A percentile compares a stretch with the other conserved stretches of the same genome.
phyloP scores from a whole-genome alignment of 306 rosid species.

The Medicago lupulina region DNA sequence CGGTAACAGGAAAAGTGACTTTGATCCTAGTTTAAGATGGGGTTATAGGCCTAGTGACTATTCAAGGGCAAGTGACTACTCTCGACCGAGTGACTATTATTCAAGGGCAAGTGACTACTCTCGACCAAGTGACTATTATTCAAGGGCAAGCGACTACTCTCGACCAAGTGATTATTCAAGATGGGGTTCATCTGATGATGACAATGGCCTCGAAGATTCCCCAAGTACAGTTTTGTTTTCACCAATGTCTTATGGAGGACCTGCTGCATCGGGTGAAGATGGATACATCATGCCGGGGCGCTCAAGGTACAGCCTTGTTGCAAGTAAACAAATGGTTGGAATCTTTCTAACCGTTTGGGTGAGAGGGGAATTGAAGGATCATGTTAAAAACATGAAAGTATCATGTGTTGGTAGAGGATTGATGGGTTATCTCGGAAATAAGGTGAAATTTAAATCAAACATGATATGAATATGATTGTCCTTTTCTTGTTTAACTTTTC shows the following conservation, averaged over 20 bases:
- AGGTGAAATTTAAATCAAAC: slow-evolving; percentile 57
- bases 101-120: slow-evolving; percentile 1
- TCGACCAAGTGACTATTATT: slow-evolving; percentile 38
- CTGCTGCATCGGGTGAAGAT: slow-evolving; percentile 71
- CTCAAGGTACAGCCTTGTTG: slow-evolving; percentile 86
- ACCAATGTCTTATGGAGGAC: slow-evolving; percentile 79
- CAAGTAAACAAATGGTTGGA: slow-evolving; percentile 99
- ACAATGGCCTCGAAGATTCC: slow-evolving; percentile 88
- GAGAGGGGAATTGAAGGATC: slow-evolving; percentile 87
- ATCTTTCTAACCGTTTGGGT: slow-evolving; percentile 98
- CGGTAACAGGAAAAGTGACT: slow-evolving; percentile 83
- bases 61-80: slow-evolving; percentile 86
- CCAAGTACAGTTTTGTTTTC: slow-evolving; percentile 88
- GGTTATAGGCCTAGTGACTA: slow-evolving; percentile 92
- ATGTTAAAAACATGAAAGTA: slow-evolving; percentile 86
- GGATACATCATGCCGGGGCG: slow-evolving; percentile 72
- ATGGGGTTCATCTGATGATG: slow-evolving; percentile 98
- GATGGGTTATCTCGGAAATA: slow-evolving; percentile 99
- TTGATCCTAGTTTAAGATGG: slow-evolving; percentile 73
- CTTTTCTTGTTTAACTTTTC: not conserved
- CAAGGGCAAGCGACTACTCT: slow-evolving; percentile 88
- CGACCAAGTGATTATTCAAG: slow-evolving; percentile 91
- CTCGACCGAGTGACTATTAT: slow-evolving; percentile 85
- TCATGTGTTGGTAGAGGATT: slow-evolving; percentile 98
- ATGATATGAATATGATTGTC: not conserved